These are phyloP conservation scores for Oxytropis ochrocephala DNA, from an alignment of 306 rosid genomes.

Conservation along the genomic window DNA sequence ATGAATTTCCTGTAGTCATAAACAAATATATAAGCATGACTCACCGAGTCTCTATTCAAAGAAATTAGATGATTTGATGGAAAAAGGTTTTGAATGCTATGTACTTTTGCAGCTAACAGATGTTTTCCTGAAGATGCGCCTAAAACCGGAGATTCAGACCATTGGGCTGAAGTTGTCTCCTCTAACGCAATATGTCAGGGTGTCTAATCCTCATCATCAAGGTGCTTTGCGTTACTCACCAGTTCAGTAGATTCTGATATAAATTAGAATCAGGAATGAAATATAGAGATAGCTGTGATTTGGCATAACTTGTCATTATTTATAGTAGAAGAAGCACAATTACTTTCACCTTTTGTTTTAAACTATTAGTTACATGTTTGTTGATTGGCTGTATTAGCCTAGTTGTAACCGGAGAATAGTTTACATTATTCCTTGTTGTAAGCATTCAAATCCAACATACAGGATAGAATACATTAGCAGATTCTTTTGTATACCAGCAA, in stretches of 20 bases:
- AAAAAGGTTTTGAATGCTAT: neutral
- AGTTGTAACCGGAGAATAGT: neutral
- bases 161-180: conserved; percentile 49
- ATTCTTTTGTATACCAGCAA: too few relatives aligned
- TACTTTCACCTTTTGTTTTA: neutral
- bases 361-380: neutral
- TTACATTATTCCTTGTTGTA: neutral
- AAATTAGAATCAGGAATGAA: neutral
- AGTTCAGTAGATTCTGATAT: conserved; percentile 3
- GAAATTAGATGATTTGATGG: neutral
- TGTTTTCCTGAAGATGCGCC: conserved; percentile 56
- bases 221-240: conserved; percentile 38
- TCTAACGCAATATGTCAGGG: conserved; percentile 31
- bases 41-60: neutral
- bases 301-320: neutral
- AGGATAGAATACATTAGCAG: too few relatives aligned
- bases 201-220: conserved; percentile 11
- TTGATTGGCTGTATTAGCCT: neutral
- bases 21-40: neutral
- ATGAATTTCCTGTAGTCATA: neutral
- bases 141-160: conserved; percentile 44
- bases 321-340: neutral
- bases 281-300: neutral
- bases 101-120: conserved; percentile 49
- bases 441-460: neutral